These are phyloP conservation scores for Adenanthera pavonina DNA, from an alignment of 306 rosid genomes.

Conservation along the genomic window DNA sequence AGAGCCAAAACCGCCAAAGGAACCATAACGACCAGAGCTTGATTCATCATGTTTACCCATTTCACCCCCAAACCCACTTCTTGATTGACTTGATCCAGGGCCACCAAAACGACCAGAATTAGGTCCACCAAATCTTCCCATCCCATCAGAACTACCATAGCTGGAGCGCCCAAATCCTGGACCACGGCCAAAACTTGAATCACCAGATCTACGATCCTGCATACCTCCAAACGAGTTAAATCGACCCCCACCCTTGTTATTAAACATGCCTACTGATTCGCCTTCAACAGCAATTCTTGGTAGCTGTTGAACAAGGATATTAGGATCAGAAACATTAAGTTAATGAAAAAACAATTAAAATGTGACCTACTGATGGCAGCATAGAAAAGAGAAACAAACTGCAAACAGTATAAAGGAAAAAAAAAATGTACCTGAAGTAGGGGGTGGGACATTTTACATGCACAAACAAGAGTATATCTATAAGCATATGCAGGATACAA, in stretches of 20 bases:
- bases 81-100: constrained; percentile 47
- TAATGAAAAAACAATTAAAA: constrained; percentile 26
- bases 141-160: constrained; percentile 48
- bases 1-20: constrained; percentile 52
- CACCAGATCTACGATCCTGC: constrained; percentile 16
- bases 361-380: background rate
- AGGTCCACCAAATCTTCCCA: constrained; percentile 5
- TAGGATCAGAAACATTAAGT: constrained; percentile 32
- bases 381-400: background rate
- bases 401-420: background rate
- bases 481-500: background rate
- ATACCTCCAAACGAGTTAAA: background rate
- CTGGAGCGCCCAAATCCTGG: constrained; percentile 58
- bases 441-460: background rate
- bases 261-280: constrained; percentile 50
- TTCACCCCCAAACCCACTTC: constrained; percentile 40
- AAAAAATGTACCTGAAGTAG: background rate
- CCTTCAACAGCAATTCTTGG: constrained; percentile 70
- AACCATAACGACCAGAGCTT: constrained; percentile 55
- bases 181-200: constrained; percentile 40
- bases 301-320: constrained; percentile 63
- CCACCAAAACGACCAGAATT: constrained; percentile 33
- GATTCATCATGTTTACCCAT: constrained; percentile 40
- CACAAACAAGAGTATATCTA: background rate
- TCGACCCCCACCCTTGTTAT: constrained; percentile 53